Evolutionary conservation across 768 basidiomycete species (phyloP).

Genomic region (Grammothele lineata): DNA sequence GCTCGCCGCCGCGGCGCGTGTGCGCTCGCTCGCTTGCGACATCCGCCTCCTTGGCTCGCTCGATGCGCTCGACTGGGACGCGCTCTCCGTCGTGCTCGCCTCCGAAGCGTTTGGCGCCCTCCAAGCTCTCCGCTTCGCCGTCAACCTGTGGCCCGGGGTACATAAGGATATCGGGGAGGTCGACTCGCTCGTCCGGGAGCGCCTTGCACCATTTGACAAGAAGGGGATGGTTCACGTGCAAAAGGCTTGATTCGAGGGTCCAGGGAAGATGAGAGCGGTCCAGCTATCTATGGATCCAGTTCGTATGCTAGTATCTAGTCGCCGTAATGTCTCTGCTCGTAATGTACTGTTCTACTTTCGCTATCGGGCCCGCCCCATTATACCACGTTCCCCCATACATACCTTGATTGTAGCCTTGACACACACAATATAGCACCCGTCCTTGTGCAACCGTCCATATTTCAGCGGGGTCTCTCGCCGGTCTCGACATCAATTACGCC

Average conservation of each 20-base stretch:
- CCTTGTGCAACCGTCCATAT: no score
- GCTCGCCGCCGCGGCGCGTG: slow-evolving; percentile 5
- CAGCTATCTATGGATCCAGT: neutral
- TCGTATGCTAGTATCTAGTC: no score
- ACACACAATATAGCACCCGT: no score
- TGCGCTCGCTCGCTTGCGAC: slow-evolving; percentile 17
- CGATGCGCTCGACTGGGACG: slow-evolving; percentile 21
- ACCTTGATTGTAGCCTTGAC: no score
- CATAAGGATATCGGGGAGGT: slow-evolving; percentile 10
- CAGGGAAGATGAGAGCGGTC: no score
- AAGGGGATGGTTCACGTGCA: slow-evolving; percentile 13
- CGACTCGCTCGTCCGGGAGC: slow-evolving; percentile 8
- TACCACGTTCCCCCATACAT: no score
- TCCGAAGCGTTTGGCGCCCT: slow-evolving; percentile 8
- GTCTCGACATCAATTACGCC: slow-evolving; percentile 12
- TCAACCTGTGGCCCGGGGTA: slow-evolving; percentile 21
- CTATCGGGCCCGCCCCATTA: no score
- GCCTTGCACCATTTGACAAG: slow-evolving; percentile 13
- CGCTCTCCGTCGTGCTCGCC: slow-evolving; percentile 9
- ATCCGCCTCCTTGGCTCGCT: slow-evolving; percentile 22
- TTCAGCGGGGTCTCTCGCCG: slow-evolving; percentile 2
- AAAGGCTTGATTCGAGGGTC: neutral
- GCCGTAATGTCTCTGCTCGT: no score
- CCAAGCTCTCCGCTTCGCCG: slow-evolving; percentile 8
- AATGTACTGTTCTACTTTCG: no score